Conservation (phyloP, 2,329 filamentous ascomycete species). For the Esteya vermicola region DNA sequence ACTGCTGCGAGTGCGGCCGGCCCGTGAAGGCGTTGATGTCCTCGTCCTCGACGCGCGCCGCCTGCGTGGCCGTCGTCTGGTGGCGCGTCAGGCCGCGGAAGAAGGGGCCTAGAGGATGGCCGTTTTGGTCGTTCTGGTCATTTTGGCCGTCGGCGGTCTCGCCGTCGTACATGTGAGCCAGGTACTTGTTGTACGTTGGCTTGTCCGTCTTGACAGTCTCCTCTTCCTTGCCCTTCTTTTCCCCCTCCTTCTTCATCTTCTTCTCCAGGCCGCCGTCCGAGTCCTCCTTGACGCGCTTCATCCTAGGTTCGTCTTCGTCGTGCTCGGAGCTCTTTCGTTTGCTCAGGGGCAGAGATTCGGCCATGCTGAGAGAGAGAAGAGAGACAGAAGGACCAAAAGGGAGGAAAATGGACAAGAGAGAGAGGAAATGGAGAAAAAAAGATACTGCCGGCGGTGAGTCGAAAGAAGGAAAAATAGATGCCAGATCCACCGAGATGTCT, state of each 20-base stretch:
- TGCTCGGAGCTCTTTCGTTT: not conserved
- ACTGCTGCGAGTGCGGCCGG: slow-evolving; percentile 60
- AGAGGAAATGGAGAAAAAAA: slow-evolving; percentile 5
- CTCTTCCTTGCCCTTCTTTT: slow-evolving; percentile 4
- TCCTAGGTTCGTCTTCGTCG: slow-evolving; percentile 4
- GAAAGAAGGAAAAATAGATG: slow-evolving; percentile 1
- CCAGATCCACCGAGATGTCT: no score
- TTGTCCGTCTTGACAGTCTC: slow-evolving; percentile 7
- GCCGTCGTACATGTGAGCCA: slow-evolving; percentile 69
- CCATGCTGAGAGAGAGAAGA: slow-evolving; percentile 3
- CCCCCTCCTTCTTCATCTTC: slow-evolving; percentile 3
- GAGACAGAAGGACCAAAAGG: not conserved
- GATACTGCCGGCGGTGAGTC: not conserved
- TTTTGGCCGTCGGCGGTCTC: slow-evolving; percentile 16
- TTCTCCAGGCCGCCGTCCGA: slow-evolving; percentile 6
- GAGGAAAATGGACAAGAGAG: not conserved
- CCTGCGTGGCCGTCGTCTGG: slow-evolving; percentile 64
- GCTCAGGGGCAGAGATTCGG: not conserved
- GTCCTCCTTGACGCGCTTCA: slow-evolving; percentile 19
- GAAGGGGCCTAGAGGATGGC: slow-evolving; percentile 24
- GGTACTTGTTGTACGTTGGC: slow-evolving; percentile 60
- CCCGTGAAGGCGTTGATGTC: slow-evolving; percentile 79
- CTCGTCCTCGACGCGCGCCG: slow-evolving; percentile 60
- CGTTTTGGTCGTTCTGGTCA: slow-evolving; percentile 18
- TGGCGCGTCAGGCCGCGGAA: slow-evolving; percentile 62